phyloP scores from a whole-genome alignment of 2,329 filamentous ascomycete genomes.

The Nigrospora osmanthi region DNA sequence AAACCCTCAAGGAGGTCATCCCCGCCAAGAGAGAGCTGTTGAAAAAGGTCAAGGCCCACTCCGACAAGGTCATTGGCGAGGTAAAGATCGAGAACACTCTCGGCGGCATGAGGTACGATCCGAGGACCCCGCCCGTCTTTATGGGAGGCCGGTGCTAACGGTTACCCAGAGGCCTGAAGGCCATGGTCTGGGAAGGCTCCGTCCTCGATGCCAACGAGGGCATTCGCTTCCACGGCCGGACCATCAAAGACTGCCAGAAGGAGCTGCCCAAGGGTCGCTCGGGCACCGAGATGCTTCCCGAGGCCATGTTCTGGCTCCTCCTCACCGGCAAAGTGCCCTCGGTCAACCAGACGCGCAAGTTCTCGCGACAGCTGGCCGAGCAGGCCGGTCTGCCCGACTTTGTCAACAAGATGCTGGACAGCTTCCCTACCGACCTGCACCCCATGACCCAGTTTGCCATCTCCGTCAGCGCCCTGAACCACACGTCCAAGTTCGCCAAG shows the following conservation, averaged over 20 bases:
- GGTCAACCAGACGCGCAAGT: conserved; percentile 67
- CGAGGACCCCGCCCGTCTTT: background rate
- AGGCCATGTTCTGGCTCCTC: conserved; percentile 99
- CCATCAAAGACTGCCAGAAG: conserved; percentile 95
- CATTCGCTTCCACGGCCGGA: conserved; percentile 95
- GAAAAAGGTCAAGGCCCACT: conserved; percentile 85
- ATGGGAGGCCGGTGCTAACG: conserved; percentile 17
- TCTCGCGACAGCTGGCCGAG: conserved; percentile 82
- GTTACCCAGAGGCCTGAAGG: conserved; percentile 64
- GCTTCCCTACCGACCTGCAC: conserved; percentile 83
- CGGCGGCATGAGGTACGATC: conserved; percentile 72
- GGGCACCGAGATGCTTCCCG: conserved; percentile 94
- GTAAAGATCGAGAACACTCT: conserved; percentile 91
- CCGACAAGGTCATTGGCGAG: conserved; percentile 77
- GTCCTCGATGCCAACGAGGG: conserved; percentile 95
- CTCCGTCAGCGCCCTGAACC: conserved; percentile 90
- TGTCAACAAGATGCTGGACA: conserved; percentile 79
- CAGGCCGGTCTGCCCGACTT: conserved; percentile 77
- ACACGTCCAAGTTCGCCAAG: conserved; percentile 88
- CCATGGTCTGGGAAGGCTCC: conserved; percentile 98
- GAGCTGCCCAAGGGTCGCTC: conserved; percentile 87
- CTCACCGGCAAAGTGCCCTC: conserved; percentile 89
- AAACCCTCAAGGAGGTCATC: conserved; percentile 74
- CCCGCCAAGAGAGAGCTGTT: conserved; percentile 89
- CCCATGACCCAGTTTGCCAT: conserved; percentile 98